Evolutionary conservation across 164 flowering plant species (phyloP), one percentile per base, ranked within the genome.

Genomic region (Annona cherimola): DNA sequence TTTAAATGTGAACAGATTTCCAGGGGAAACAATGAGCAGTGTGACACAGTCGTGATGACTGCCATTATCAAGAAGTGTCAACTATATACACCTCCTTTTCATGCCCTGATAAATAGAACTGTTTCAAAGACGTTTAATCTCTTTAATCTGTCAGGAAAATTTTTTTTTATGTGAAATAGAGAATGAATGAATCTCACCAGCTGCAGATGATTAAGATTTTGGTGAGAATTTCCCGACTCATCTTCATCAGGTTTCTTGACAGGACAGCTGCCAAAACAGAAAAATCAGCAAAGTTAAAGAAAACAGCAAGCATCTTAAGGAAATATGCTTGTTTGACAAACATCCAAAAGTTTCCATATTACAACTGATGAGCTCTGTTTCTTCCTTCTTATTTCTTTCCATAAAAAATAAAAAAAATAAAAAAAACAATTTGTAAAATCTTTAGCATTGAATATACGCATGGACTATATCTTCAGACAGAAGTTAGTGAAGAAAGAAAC

Each of bases 221-320:
- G 77, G 63, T 60, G 70, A 59, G 63, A 46, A 69, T 41, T 70
- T 46, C 45, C 62, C 68, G 69, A 62, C 45, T 70, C 68, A 46
- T 73, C 78, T 71, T 78, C 80, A 75, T 71, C 67, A 4, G 68
- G 39, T 83, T 68, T 78, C 75, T 70, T 73, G 63, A 69, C 55
- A 72, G 77, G 76, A 69, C 77, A 82, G 76, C 88, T 86, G 87
- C 64, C 79, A 76, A 43, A 9, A 60, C 43, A 61, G 35, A 75
- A 69, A 14, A 64, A 41, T 40, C 67, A 42, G 67, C 44, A 64
- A 42, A 6, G 16, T 64, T 44, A 26, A 64, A 40, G 43, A 64
- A 18, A 16, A 64, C 45, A 64, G 44, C 40, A 64, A 45, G 35
- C 2, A 67, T 42, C 46, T 12, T 14, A 42, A 42, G 9, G 43